Conservation (phyloP, 2,329 filamentous ascomycete genomes). For the Aspergillus unguis region DNA sequence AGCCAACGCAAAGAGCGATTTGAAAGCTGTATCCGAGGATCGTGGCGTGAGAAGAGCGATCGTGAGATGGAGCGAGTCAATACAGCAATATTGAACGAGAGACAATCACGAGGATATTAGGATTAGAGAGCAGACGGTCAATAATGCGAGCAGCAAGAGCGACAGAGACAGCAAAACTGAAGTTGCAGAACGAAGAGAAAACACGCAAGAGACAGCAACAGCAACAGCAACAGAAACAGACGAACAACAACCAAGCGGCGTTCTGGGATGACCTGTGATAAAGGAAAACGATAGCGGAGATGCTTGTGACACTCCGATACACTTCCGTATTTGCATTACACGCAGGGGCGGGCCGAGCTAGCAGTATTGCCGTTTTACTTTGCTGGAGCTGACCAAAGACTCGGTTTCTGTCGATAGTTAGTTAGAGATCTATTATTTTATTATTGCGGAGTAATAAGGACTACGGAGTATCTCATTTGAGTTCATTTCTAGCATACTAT, state of each 20-base stretch:
- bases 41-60: conserved; percentile 4
- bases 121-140: conserved; percentile 1
- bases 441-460: not conserved
- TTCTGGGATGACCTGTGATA: conserved; percentile 13
- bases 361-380: too few relatives aligned
- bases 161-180: conserved; percentile 3
- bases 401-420: not conserved
- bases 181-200: conserved; percentile 4
- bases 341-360: too few relatives aligned
- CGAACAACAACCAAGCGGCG: conserved; percentile 7
- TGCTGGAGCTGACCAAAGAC: too few relatives aligned
- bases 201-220: conserved; percentile 3
- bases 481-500: not conserved
- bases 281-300: conserved; percentile 9
- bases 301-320: not conserved
- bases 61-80: conserved; percentile 1
- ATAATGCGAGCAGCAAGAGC: not conserved
- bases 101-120: conserved; percentile 10
- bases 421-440: not conserved
- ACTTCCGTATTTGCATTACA: not conserved
- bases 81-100: conserved; percentile 8
- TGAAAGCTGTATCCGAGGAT: conserved; percentile 1
- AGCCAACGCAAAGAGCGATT: not conserved
- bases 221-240: conserved; percentile 4
- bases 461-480: not conserved